phyloP scores from a whole-genome alignment of 2,329 filamentous ascomycete species.

The Hirsutella thompsonii region DNA sequence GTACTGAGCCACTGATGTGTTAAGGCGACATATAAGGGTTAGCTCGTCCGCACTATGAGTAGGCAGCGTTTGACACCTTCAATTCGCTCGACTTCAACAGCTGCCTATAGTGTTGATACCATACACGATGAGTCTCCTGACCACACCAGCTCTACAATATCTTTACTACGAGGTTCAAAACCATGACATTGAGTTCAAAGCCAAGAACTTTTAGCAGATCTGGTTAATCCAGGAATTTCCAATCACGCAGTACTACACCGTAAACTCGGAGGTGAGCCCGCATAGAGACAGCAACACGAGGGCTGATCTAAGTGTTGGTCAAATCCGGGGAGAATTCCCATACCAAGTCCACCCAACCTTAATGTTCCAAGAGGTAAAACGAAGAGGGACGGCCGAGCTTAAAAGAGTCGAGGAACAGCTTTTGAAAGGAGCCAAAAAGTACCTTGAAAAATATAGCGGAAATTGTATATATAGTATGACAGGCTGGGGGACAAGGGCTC shows the following conservation, averaged over 20 bases:
- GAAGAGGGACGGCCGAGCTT: neutral
- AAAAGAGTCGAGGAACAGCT: neutral
- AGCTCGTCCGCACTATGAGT: too few relatives aligned
- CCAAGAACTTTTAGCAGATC: slow-evolving; percentile 1
- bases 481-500: slow-evolving; percentile 1
- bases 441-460: neutral
- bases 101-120: too few relatives aligned
- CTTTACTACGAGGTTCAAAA: neutral
- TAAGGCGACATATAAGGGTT: too few relatives aligned
- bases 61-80: too few relatives aligned
- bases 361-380: neutral
- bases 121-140: too few relatives aligned
- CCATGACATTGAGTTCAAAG: neutral
- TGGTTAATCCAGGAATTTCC: neutral
- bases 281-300: neutral
- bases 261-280: slow-evolving; percentile 1
- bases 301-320: neutral
- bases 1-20: too few relatives aligned
- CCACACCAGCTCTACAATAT: too few relatives aligned
- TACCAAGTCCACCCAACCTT: neutral
- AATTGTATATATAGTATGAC: neutral
- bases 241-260: neutral
- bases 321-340: neutral
- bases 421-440: neutral
- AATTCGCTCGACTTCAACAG: too few relatives aligned